Evolutionary conservation across 805 yeast species (phyloP).

Genomic region (Wickerhamiella galacta): DNA sequence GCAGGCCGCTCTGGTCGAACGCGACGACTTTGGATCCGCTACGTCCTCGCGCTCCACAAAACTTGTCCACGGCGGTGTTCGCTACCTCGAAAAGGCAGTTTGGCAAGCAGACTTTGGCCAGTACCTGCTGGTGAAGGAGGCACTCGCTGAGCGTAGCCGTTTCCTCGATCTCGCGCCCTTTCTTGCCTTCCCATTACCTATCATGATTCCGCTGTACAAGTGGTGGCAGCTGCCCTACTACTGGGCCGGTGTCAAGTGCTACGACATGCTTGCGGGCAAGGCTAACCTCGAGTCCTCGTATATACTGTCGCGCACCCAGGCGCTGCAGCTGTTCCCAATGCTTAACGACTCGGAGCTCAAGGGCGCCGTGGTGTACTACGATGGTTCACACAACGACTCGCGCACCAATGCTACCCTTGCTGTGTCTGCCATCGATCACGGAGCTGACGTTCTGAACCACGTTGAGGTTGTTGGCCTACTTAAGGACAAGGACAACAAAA

Average conservation of each 20-base stretch:
- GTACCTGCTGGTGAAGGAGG: constrained; percentile 75
- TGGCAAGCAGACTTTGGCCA: constrained; percentile 85
- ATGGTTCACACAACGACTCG: constrained; percentile 86
- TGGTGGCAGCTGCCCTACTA: constrained; percentile 95
- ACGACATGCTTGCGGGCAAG: constrained; percentile 82
- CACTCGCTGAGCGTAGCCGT: constrained; percentile 71
- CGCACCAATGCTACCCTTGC: constrained; percentile 81
- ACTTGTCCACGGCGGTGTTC: constrained; percentile 95
- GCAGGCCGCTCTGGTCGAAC: constrained; percentile 73
- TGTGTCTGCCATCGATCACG: constrained; percentile 65
- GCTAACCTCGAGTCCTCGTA: constrained; percentile 72
- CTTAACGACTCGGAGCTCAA: constrained; percentile 61
- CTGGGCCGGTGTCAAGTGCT: constrained; percentile 78
- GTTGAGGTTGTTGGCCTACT: constrained; percentile 60
- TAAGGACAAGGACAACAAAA: constrained; percentile 41
- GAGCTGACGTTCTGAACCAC: constrained; percentile 82
- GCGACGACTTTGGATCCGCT: constrained; percentile 79
- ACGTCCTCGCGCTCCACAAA: constrained; percentile 89
- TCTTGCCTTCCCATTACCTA: constrained; percentile 69
- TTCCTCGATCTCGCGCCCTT: constrained; percentile 87
- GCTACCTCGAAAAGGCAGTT: constrained; percentile 87
- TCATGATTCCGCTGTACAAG: constrained; percentile 88
- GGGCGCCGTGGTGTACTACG: constrained; percentile 88
- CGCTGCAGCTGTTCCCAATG: constrained; percentile 71
- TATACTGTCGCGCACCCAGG: constrained; percentile 45